phyloP scores from a whole-genome alignment of 2,329 filamentous ascomycete species.

The Fusarium sp. region DNA sequence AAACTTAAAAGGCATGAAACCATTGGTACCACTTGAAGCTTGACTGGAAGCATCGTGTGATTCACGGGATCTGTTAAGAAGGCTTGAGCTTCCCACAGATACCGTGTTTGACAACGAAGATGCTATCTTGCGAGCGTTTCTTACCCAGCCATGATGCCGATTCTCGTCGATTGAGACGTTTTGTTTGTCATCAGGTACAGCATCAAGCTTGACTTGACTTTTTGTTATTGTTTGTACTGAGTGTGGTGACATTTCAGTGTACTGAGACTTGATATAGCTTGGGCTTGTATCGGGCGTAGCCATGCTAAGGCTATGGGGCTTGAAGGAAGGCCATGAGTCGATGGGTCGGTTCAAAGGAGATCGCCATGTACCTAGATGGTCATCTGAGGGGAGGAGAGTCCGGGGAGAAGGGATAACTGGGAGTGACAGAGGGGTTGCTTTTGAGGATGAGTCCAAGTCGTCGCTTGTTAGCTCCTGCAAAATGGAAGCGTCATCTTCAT shows the following conservation, averaged over 20 bases:
- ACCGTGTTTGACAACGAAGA: slow-evolving; percentile 39
- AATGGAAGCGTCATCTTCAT: not conserved
- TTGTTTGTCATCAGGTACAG: not conserved
- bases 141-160: slow-evolving; percentile 30
- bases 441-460: not conserved
- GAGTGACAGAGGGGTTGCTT: not conserved
- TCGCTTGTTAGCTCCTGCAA: not conserved
- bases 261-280: slow-evolving; percentile 37
- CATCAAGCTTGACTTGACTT: not conserved
- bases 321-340: slow-evolving; percentile 33
- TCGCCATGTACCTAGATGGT: slow-evolving; percentile 26
- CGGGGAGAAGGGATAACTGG: slow-evolving; percentile 7
- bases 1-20: slow-evolving; percentile 18
- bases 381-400: slow-evolving; percentile 16
- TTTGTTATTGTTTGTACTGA: not conserved
- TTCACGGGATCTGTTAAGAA: slow-evolving; percentile 2
- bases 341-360: slow-evolving; percentile 22
- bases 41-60: slow-evolving; percentile 3
- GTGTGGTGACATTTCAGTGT: slow-evolving; percentile 8
- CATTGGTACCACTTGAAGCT: not conserved
- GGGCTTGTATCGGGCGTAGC: slow-evolving; percentile 26
- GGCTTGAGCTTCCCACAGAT: slow-evolving; percentile 7
- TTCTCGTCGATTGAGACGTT: not conserved
- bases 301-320: slow-evolving; percentile 14
- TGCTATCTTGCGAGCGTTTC: slow-evolving; percentile 45